Conservation (phyloP, 108 stramenopile species). For the Discostella stelligeroides region DNA sequence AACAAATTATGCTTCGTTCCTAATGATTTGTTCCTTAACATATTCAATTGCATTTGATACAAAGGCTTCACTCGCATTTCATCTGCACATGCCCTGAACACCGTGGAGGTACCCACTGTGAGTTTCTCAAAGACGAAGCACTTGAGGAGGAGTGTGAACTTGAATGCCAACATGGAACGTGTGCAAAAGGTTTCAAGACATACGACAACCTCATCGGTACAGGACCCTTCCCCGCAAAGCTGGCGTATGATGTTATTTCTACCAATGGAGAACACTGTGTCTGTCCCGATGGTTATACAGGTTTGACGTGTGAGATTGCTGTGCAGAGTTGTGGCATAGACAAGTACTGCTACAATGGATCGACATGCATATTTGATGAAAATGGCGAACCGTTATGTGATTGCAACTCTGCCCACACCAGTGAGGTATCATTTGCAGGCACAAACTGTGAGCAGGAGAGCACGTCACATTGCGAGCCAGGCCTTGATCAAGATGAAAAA, state of each 20-base stretch:
- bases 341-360: slow-evolving; percentile 51
- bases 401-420: slow-evolving; percentile 40
- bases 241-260: slow-evolving; percentile 34
- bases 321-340: slow-evolving; percentile 23
- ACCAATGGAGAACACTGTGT: slow-evolving; percentile 42
- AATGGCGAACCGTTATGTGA: slow-evolving; percentile 31
- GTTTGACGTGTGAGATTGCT: slow-evolving; percentile 40
- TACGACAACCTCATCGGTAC: slow-evolving; percentile 35
- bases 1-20: no score
- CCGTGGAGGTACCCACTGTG: slow-evolving; percentile 39
- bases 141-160: slow-evolving; percentile 23
- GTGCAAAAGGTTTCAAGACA: slow-evolving; percentile 42
- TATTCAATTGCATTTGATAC: neutral
- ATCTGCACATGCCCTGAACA: slow-evolving; percentile 29
- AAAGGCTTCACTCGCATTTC: slow-evolving; percentile 10
- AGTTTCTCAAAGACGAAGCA: slow-evolving; percentile 21
- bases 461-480: slow-evolving; percentile 29
- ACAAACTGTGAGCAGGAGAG: slow-evolving; percentile 35
- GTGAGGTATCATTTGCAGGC: slow-evolving; percentile 32
- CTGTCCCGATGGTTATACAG: slow-evolving; percentile 44
- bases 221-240: slow-evolving; percentile 31
- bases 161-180: slow-evolving; percentile 33
- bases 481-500: slow-evolving; percentile 39
- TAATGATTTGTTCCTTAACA: neutral
- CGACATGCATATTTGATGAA: slow-evolving; percentile 36